Conservation (phyloP, 2,329 filamentous ascomycete genomes). For the Monosporascus sp. region DNA sequence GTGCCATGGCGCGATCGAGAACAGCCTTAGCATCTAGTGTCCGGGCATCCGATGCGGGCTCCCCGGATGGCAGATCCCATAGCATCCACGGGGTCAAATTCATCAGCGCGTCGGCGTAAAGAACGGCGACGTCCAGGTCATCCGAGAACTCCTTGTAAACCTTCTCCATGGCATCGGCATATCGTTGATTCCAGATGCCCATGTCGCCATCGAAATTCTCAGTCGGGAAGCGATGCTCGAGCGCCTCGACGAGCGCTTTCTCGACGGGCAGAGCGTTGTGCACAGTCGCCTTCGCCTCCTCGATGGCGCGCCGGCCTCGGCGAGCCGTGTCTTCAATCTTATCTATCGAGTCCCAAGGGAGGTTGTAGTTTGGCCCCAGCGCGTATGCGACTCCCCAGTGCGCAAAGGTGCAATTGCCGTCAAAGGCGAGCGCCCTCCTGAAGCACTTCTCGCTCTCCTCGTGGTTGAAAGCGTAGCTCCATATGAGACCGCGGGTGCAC, state of each 20-base stretch:
- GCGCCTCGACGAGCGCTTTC: constrained; percentile 56
- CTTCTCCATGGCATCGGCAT: constrained; percentile 55
- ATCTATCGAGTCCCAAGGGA: constrained; percentile 70
- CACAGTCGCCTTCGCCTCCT: constrained; percentile 35
- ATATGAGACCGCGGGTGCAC: constrained; percentile 69
- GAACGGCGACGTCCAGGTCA: constrained; percentile 57
- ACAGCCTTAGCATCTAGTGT: constrained; percentile 54
- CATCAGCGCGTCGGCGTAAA: constrained; percentile 63
- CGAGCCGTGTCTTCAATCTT: constrained; percentile 47
- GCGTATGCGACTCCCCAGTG: constrained; percentile 69
- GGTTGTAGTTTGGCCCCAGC: constrained; percentile 71
- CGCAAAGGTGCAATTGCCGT: constrained; percentile 54
- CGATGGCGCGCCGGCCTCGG: constrained; percentile 40
- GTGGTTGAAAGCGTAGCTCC: constrained; percentile 73
- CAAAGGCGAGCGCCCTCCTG: constrained; percentile 48
- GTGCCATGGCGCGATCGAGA: constrained; percentile 52
- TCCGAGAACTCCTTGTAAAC: constrained; percentile 48
- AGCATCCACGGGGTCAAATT: constrained; percentile 61
- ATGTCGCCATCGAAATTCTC: constrained; percentile 43
- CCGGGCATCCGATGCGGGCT: constrained; percentile 47
- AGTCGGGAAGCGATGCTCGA: constrained; percentile 56
- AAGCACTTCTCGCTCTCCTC: constrained; percentile 65
- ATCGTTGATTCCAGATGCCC: constrained; percentile 50
- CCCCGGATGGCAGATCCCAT: constrained; percentile 55
- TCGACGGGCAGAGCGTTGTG: constrained; percentile 45